Evolutionary conservation across 805 yeast genomes (phyloP), one percentile per base, ranked within the genome.

Genomic region (Saturnispora sanitii): DNA sequence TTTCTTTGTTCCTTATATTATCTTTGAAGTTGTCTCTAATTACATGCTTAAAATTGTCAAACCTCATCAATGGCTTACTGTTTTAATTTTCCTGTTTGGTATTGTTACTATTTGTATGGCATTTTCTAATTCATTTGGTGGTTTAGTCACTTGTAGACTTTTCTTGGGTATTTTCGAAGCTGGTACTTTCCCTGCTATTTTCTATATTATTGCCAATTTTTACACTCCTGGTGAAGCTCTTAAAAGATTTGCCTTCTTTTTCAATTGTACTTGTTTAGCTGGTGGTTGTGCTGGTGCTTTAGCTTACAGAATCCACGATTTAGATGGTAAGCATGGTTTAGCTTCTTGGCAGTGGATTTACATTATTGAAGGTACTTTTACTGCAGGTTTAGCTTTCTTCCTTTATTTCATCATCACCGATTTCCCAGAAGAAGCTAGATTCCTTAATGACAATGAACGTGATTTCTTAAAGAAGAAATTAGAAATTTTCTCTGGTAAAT

Each of bases 211-310:
- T 47, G 67, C 82, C 29, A 73, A 75, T 57, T 81, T 77, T 63
- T 81, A 81, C 58, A 64, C 75, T 31, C 69, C 79, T 40, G 60
- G 62, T 20, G 88, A 81, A 56, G 71, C 85, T 8, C 83, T 79
- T 58, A 70, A 77, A 53, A 62, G 90, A 42, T 78, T 77, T 57
- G 67, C 80, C 26, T 71, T 77, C 41, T 82, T 82, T 58, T 80
- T 82, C 62, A 66, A 80, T 26, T 75, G 81, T 40, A 79, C 87
- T 4, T 73, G 81, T 48, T 65, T 82, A 40, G 84, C 88, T 1
- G 88, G 90, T 55, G 87, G 82, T 21, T 80, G 82, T 50, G 79
- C 81, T 12, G 87, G 87, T 44, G 75, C 83, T 26, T 69, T 81
- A 49, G 86, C 88, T 7, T 76, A 71, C 51, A 75, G 73, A 45